These are phyloP conservation scores for Dovyalis caffra DNA, from an alignment of 345 rosid species.

Conservation along the genomic window DNA sequence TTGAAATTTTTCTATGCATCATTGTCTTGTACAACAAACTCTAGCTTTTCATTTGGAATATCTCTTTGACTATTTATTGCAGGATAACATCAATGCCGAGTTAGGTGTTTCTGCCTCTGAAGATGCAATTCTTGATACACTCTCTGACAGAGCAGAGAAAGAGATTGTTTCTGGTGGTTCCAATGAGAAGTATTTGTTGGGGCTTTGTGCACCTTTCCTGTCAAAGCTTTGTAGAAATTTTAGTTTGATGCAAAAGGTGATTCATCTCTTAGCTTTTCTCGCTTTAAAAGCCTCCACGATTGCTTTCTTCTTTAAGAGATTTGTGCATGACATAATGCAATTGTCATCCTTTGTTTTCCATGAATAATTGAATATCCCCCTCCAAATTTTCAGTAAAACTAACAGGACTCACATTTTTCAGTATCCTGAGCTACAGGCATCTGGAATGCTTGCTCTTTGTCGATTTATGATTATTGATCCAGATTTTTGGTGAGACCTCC, in stretches of 20 bases:
- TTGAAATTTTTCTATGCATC: background rate
- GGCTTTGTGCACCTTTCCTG: conserved; percentile 74
- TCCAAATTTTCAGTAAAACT: conserved; percentile 3
- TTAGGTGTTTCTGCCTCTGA: conserved; percentile 93
- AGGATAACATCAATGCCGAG: conserved; percentile 89
- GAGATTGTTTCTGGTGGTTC: conserved; percentile 79
- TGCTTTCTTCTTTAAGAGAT: background rate
- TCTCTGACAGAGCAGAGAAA: conserved; percentile 84
- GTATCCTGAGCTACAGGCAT: conserved; percentile 90
- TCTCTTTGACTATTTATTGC: conserved; percentile 25
- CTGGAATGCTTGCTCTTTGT: conserved; percentile 94
- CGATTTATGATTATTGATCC: conserved; percentile 93
- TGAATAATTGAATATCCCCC: background rate
- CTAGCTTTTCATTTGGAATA: background rate
- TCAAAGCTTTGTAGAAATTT: conserved; percentile 89
- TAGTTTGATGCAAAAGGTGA: conserved; percentile 81
- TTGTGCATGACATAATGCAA: background rate
- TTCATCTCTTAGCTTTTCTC: conserved; percentile 9
- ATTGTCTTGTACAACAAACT: background rate
- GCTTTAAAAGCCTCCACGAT: background rate
- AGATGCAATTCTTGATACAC: conserved; percentile 79
- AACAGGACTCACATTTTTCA: conserved; percentile 2
- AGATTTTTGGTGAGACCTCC: conserved; percentile 60
- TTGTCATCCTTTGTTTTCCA: conserved; percentile 25
- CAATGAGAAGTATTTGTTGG: conserved; percentile 64